phyloP scores from a whole-genome alignment of 192 early-diverging fungal species.

The Chytriomyces hyalinus region DNA sequence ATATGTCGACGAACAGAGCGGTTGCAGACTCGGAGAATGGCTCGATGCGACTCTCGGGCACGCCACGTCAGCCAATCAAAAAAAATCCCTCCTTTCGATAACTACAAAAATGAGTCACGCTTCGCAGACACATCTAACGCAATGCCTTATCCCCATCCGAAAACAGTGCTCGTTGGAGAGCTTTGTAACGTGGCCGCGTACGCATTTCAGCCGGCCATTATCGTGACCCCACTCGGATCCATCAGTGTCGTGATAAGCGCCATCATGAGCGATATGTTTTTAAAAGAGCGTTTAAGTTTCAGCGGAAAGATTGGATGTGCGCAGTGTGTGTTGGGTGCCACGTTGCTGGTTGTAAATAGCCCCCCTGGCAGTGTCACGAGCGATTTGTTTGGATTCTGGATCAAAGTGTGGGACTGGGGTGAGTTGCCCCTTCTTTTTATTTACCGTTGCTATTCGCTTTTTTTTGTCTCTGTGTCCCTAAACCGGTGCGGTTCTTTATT shows the following conservation, averaged over 20 bases:
- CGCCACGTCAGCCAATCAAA: no score
- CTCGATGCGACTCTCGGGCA: no score
- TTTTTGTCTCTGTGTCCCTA: neutral
- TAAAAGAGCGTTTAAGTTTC: slow-evolving; percentile 70
- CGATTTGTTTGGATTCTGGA: slow-evolving; percentile 51
- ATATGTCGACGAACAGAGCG: no score
- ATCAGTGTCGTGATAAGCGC: slow-evolving; percentile 85
- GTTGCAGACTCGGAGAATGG: no score
- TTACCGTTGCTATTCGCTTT: neutral
- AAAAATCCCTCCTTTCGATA: no score
- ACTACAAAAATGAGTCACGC: no score
- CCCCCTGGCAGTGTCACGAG: slow-evolving; percentile 51
- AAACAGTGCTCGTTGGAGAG: slow-evolving; percentile 84
- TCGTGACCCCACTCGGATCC: slow-evolving; percentile 94
- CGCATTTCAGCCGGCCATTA: slow-evolving; percentile 93
- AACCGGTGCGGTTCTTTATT: no score
- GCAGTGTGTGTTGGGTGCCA: slow-evolving; percentile 67
- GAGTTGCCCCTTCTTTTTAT: neutral
- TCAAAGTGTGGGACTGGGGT: slow-evolving; percentile 41
- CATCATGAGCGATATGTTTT: slow-evolving; percentile 63
- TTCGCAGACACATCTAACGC: neutral
- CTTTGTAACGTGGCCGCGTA: slow-evolving; percentile 96
- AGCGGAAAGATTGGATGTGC: slow-evolving; percentile 69
- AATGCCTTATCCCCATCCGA: neutral
- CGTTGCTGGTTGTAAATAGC: slow-evolving; percentile 58